Percentiles rank a stretch among this genome's conserved stretches.
phyloP scores from a whole-genome alignment of 1,139 yeast genomes.

The Torulaspora globosa region DNA sequence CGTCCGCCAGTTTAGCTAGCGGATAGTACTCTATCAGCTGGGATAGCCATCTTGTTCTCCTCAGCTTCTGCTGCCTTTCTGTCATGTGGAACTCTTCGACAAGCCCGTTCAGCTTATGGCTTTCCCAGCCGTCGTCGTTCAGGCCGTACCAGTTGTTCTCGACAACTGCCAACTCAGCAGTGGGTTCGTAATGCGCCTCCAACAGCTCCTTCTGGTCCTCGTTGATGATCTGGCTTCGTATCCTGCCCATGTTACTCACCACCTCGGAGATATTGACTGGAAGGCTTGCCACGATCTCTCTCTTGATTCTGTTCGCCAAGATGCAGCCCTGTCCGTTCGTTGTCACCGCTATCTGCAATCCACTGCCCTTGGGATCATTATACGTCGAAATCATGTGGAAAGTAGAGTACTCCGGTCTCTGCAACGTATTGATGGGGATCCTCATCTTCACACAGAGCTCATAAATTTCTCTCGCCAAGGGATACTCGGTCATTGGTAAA shows the following conservation, averaged over 20 bases:
- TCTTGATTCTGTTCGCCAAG: constrained; percentile 70
- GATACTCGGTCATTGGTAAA: constrained; percentile 36
- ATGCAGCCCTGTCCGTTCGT: constrained; percentile 91
- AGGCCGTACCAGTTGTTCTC: constrained; percentile 44
- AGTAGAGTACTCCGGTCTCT: constrained; percentile 65
- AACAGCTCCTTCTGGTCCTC: constrained; percentile 43
- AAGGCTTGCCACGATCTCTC: constrained; percentile 63
- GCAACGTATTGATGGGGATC: constrained; percentile 79
- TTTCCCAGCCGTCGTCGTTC: constrained; percentile 68
- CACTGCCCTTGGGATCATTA: constrained; percentile 54
- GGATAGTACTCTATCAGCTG: constrained; percentile 94
- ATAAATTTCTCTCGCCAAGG: constrained; percentile 43
- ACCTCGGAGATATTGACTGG: constrained; percentile 70
- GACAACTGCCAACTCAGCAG: constrained; percentile 18
- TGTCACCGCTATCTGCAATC: constrained; percentile 74
- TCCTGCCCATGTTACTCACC: constrained; percentile 62
- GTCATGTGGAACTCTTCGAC: constrained; percentile 59
- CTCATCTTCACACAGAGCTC: constrained; percentile 54
- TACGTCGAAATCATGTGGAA: constrained; percentile 74
- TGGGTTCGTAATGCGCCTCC: constrained; percentile 20
- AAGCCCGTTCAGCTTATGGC: constrained; percentile 54
- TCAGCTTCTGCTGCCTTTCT: constrained; percentile 49
- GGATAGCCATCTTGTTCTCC: constrained; percentile 77
- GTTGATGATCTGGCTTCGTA: constrained; percentile 54
- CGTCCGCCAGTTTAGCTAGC: constrained; percentile 51